Base-by-base conservation (phyloP, 768 basidiomycete genomes). In the Tulasnella sp. region DNA sequence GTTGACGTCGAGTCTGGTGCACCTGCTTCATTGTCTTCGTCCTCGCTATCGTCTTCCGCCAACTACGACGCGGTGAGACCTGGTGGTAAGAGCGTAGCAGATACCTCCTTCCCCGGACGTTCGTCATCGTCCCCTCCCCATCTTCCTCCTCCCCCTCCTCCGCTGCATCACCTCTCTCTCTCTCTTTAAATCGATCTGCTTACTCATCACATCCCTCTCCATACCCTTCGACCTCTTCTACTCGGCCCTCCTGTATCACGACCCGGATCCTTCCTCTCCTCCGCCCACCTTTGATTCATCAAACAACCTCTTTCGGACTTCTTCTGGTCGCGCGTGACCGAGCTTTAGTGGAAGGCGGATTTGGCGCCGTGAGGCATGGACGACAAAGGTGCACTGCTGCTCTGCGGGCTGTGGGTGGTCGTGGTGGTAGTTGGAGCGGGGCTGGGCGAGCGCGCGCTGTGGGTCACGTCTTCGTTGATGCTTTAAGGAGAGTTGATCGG, bases 221-320 rank as follows among this genome's bases (percentile, higher is more conserved):
- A 82, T 80, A 71, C 82, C 49, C 69, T 42, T 76, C 67, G 83
- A 83, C 75, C 84, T 79, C 80, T 85, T 85, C 12, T 54, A 82
- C 84, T 73, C 80, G 78, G 58, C 80, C 80, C 77, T 83, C 84
- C 29, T 82, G 83, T 72, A 72, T 39, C n/a, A n/a, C n/a, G 71
- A 64, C 72, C 40, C 64, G 34, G 71, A 38, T n/a, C n/a, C n/a
- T 36, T 42, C 67, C 78, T 81, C 17, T 85, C 84, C 25, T 85
- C 85, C 0, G 42, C 25, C 54, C 6, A 39, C 64, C 67, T 86
- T 86, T 0, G 86, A 86, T 78, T 90, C 89, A 75, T 89, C 89
- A 74, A 89, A 88, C 0, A 88, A 85, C 38, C 89, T 87, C 80
- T 90, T 89, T 29, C 29, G 89, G 89, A 76, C 77, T 78, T 36